Evolutionary conservation across 164 flowering plant species (phyloP).

Genomic region (Annona squamosa): DNA sequence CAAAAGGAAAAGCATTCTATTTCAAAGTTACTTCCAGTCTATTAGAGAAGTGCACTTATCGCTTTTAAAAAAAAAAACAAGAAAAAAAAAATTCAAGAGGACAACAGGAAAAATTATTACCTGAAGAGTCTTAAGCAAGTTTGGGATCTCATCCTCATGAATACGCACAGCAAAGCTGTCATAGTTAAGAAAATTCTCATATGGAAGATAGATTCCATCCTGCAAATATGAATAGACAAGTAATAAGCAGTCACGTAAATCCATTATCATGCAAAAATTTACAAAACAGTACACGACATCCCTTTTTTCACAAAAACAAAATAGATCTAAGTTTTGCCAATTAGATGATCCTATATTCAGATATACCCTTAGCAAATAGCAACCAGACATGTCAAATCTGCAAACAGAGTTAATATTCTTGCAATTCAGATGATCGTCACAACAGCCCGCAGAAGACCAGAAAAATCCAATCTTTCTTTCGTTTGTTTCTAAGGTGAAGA

Average conservation of each 20-base stretch:
- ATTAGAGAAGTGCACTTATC: too few relatives aligned
- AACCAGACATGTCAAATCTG: background rate
- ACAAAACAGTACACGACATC: background rate
- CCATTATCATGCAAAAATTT: background rate
- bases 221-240: conserved; percentile 15
- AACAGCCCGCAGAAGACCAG: background rate
- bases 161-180: conserved; percentile 89
- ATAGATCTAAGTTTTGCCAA: background rate
- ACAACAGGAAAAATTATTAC: conserved; percentile 28
- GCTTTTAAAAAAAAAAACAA: too few relatives aligned
- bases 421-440: background rate
- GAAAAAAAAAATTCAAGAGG: background rate
- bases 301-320: background rate
- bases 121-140: conserved; percentile 70
- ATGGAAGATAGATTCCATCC: conserved; percentile 95
- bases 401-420: background rate
- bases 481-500: too few relatives aligned
- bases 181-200: conserved; percentile 86
- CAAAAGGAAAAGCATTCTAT: too few relatives aligned
- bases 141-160: conserved; percentile 82
- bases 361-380: background rate
- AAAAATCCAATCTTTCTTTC: background rate
- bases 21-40: too few relatives aligned
- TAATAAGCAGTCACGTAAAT: background rate
- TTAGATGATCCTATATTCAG: background rate